Conservation (phyloP, 78 protist genomes). For the Planoprotostelium fungivorum region DNA sequence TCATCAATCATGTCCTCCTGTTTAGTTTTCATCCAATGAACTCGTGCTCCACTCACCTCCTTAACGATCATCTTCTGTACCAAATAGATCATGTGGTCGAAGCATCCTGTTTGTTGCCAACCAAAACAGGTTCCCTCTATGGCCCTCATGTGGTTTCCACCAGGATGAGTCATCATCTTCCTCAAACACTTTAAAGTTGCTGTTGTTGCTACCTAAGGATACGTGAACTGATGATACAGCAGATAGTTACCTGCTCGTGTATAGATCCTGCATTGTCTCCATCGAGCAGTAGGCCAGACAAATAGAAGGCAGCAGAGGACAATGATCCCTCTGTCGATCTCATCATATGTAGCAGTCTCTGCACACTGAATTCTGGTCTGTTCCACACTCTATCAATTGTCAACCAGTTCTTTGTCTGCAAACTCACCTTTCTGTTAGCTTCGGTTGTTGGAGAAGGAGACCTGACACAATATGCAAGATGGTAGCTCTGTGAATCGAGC, state of each 20-base stretch:
- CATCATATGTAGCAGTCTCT: neutral
- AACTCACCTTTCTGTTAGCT: neutral
- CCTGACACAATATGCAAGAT: neutral
- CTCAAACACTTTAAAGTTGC: too few relatives aligned
- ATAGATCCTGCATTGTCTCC: too few relatives aligned
- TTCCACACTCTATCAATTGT: neutral
- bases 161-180: too few relatives aligned
- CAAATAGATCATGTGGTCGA: conserved; percentile 36
- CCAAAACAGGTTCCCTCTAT: conserved; percentile 52
- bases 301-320: too few relatives aligned
- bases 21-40: neutral
- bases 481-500: too few relatives aligned
- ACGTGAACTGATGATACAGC: too few relatives aligned
- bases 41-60: neutral
- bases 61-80: conserved; percentile 12
- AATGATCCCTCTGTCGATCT: neutral
- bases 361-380: neutral
- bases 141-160: conserved; percentile 13
- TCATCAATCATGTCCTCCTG: conserved; percentile 16
- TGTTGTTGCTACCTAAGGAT: too few relatives aligned
- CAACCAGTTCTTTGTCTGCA: neutral
- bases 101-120: conserved; percentile 18
- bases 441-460: neutral
- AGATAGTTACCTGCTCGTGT: too few relatives aligned
- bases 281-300: too few relatives aligned